phyloP scores from a whole-genome alignment of 768 basidiomycete species.

The Clathrus columnatus region DNA sequence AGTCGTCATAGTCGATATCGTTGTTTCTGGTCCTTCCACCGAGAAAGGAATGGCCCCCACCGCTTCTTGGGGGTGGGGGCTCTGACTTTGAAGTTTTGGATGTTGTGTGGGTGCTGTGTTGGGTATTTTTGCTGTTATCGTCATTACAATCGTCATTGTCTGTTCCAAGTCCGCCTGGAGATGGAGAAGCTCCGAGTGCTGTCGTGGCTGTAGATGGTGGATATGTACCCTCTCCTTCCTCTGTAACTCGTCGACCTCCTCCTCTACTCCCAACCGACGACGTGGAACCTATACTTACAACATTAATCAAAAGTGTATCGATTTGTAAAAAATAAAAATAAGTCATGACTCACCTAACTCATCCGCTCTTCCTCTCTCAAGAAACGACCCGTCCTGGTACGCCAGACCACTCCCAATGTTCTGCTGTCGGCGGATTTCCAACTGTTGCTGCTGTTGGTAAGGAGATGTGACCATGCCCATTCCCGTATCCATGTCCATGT shows the following conservation, averaged over 20 bases:
- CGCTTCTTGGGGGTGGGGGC: constrained; percentile 13
- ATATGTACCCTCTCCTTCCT: not conserved
- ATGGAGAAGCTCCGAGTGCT: not conserved
- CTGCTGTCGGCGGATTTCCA: not conserved
- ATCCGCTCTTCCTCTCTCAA: not conserved
- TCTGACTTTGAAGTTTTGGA: not conserved
- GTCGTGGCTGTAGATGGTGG: not conserved
- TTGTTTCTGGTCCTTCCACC: constrained; percentile 35
- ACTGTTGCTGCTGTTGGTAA: not conserved
- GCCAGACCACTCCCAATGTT: not conserved
- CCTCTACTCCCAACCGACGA: too few relatives aligned
- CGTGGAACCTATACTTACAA: not conserved
- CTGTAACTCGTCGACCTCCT: too few relatives aligned
- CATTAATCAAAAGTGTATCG: not conserved
- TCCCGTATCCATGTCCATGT: not conserved
- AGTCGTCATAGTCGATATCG: constrained; percentile 9
- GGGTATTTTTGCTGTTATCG: not conserved
- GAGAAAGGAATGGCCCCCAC: constrained; percentile 60
- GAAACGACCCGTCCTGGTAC: not conserved
- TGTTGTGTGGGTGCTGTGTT: not conserved
- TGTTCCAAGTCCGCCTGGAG: not conserved
- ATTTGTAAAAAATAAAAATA: not conserved
- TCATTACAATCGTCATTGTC: not conserved
- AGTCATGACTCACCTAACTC: not conserved
- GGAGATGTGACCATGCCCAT: not conserved